Evolutionary conservation across 2,329 filamentous ascomycete species (phyloP).

Genomic region (Claviceps pazoutovae): DNA sequence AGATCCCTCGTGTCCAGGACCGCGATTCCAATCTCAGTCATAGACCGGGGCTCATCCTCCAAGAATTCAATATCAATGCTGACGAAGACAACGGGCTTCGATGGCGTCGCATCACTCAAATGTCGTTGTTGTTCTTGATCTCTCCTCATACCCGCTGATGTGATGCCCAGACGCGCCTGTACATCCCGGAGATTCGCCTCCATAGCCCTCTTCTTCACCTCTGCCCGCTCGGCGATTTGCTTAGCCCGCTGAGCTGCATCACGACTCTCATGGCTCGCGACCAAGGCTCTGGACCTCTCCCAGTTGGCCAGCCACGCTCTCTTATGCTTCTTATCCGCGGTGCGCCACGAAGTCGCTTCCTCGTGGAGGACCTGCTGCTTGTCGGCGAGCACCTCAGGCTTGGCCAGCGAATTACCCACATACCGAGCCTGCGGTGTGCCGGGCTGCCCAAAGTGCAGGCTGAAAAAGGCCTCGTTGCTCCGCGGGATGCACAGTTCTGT

Average conservation of each 20-base stretch:
- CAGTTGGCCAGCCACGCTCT: slow-evolving; percentile 1
- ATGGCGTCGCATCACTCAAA: neutral
- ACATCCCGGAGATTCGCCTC: slow-evolving; percentile 43
- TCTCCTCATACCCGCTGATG: slow-evolving; percentile 21
- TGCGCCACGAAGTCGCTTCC: slow-evolving; percentile 19
- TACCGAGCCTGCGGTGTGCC: slow-evolving; percentile 53
- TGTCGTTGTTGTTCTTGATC: neutral
- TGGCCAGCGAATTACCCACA: slow-evolving; percentile 25
- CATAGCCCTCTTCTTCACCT: slow-evolving; percentile 32
- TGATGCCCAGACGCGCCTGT: slow-evolving; percentile 52
- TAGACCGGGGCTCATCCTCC: slow-evolving; percentile 47
- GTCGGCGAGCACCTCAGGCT: neutral
- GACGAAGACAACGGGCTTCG: slow-evolving; percentile 44
- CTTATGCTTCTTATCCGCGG: slow-evolving; percentile 8
- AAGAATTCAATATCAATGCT: slow-evolving; percentile 73
- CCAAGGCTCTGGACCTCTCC: slow-evolving; percentile 11
- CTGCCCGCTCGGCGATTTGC: neutral
- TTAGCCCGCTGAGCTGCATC: neutral
- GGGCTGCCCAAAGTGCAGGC: slow-evolving; percentile 45
- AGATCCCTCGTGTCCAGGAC: slow-evolving; percentile 58
- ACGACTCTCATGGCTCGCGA: slow-evolving; percentile 23
- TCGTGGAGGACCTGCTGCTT: neutral
- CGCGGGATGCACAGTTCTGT: slow-evolving; percentile 44
- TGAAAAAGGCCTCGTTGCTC: slow-evolving; percentile 38
- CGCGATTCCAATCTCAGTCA: slow-evolving; percentile 81